Base-by-base conservation (phyloP, 2,329 filamentous ascomycete genomes). In the Fusarium sp. region DNA sequence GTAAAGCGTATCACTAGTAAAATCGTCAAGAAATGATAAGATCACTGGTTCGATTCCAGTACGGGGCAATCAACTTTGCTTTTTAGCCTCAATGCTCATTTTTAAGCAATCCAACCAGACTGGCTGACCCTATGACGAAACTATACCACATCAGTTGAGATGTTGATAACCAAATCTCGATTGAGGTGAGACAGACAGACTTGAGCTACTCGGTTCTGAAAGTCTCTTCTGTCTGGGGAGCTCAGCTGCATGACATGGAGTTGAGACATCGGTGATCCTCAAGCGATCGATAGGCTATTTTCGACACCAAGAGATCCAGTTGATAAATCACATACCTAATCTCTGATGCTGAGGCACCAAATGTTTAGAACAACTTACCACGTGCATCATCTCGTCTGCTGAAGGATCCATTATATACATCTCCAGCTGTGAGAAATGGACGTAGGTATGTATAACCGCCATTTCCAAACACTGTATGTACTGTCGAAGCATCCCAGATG, bases 1-100 rank as follows among this genome's bases (percentile, higher is more conserved):
- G 39, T 56, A 56, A 56, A 64, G 62, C 45, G 45, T 54, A 63
- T 64, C 62, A 41, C 62, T 64, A 64, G 59, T 56, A 63, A 64
- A 63, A 23, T 29, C n/a, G 35, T 9, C 19, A 19, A 23, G 33
- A 58, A 8, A 58, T 58, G 55, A 58, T 58, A 58, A 58, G 55
- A 58, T 58, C 55, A 58, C 42, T 58, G 55, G 55, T 58, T 58
- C 41, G 55, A 58, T 58, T 58, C 55, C 42, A 58, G 41, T 58
- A 58, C 55, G 55, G 55, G 55, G 55, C 55, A 58, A 15, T 5
- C 4, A 9, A 3, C 0, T 21, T 29, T 6, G 2, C 6, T 37
- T 48, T 58, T 37, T 58, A 38, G 11, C 21, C 52, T 19, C 7
- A 15, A 49, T 23, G 15, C 27, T 48, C 7, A 29, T 46, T n/a